Evolutionary conservation across 2,329 filamentous ascomycete species (phyloP).

Genomic region (Pseudogymnoascus sp.): DNA sequence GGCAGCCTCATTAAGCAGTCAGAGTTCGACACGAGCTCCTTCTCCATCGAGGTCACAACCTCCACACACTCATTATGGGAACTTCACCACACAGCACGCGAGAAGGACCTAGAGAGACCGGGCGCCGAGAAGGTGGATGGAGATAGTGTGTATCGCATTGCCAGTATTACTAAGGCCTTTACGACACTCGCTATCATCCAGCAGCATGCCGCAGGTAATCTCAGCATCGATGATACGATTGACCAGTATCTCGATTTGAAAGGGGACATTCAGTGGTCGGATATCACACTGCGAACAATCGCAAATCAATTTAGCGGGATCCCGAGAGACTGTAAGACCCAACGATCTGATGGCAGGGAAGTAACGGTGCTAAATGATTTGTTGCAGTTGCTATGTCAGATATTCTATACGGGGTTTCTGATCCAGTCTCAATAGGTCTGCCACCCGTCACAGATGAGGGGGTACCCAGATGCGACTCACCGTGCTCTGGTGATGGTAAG

Average conservation of each 20-base stretch:
- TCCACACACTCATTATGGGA: constrained; percentile 3
- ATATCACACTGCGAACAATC: constrained; percentile 23
- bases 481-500: not conserved
- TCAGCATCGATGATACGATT: constrained; percentile 23
- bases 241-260: constrained; percentile 18
- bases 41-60: constrained; percentile 8
- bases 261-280: constrained; percentile 18
- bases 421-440: not conserved
- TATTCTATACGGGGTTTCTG: not conserved
- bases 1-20: not conserved
- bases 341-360: not conserved
- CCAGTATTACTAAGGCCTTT: constrained; percentile 15
- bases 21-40: not conserved
- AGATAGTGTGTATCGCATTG: constrained; percentile 1
- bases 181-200: constrained; percentile 24
- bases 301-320: constrained; percentile 24
- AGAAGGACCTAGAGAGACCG: not conserved
- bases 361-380: not conserved
- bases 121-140: not conserved
- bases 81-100: constrained; percentile 8
- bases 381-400: not conserved
- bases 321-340: constrained; percentile 20
- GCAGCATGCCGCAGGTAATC: constrained; percentile 21
- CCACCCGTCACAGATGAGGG: not conserved
- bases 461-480: not conserved